Percentiles rank a stretch among this genome's conserved stretches.
Conservation (phyloP, 2,329 filamentous ascomycete species). For the Aaosphaeria pasadenensis region DNA sequence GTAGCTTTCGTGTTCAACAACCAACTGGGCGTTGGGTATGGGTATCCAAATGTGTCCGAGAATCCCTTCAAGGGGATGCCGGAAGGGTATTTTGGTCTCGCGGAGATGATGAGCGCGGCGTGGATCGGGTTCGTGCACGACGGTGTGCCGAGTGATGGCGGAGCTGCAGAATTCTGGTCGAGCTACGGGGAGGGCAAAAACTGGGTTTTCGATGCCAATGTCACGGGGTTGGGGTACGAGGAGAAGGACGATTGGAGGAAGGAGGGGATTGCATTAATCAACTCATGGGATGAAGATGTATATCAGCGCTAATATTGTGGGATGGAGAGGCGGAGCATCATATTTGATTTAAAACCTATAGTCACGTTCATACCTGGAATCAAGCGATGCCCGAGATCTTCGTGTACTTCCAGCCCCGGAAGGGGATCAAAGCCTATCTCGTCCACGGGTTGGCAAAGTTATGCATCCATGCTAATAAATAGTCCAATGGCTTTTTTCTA, state of each 20-base stretch:
- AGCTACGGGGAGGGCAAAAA: conserved; percentile 34
- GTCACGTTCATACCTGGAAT: too few species aligned
- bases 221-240: conserved; percentile 22
- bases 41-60: conserved; percentile 21
- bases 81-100: conserved; percentile 37
- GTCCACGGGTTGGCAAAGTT: too few species aligned
- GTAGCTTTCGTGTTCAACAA: conserved; percentile 50
- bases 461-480: too few species aligned
- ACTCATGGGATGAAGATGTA: conserved; percentile 9
- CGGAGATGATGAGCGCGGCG: conserved; percentile 42
- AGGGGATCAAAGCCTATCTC: too few species aligned
- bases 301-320: conserved; percentile 1
- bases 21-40: conserved; percentile 41
- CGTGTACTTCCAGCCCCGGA: too few species aligned
- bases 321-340: too few species aligned
- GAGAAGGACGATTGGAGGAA: conserved; percentile 45
- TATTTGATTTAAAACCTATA: too few species aligned
- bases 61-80: conserved; percentile 36
- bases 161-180: conserved; percentile 36
- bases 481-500: too few species aligned
- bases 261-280: conserved; percentile 45
- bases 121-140: conserved; percentile 48
- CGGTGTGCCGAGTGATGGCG: conserved; percentile 18
- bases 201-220: conserved; percentile 48
- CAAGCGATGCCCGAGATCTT: too few species aligned